Percentiles rank a stretch among this genome's conserved stretches.
These are phyloP conservation scores for Parasarocladium wereldwijsianum DNA, from an alignment of 2,329 filamentous ascomycete genomes.

Conservation along the genomic window DNA sequence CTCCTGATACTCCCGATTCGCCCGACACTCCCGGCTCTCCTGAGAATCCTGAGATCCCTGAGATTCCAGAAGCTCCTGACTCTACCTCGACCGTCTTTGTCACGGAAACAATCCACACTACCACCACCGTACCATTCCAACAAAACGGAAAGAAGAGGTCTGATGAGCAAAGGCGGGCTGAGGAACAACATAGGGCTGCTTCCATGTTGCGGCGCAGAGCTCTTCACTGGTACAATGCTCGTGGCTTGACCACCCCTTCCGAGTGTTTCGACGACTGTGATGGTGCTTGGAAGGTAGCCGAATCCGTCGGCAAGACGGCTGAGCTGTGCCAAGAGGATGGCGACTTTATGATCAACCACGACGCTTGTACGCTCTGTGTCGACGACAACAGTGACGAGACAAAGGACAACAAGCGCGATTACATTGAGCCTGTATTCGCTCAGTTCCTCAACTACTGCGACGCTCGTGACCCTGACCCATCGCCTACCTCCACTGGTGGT, in stretches of 20 bases:
- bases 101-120: not conserved
- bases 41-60: no score
- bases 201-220: constrained; percentile 5
- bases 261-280: constrained; percentile 41
- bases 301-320: constrained; percentile 29
- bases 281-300: constrained; percentile 28
- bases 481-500: constrained; percentile 5
- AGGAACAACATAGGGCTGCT: not conserved
- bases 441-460: constrained; percentile 34
- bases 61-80: no score
- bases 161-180: no score
- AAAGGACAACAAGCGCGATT: constrained; percentile 16
- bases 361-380: constrained; percentile 29
- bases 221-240: constrained; percentile 17
- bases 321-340: constrained; percentile 29
- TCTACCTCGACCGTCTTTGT: not conserved
- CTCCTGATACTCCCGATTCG: no score
- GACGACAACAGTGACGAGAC: constrained; percentile 8
- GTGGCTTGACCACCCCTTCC: constrained; percentile 24
- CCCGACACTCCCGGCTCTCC: no score
- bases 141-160: no score
- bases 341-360: constrained; percentile 22
- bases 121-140: no score
- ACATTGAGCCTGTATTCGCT: constrained; percentile 21
- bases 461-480: constrained; percentile 9